These are phyloP conservation scores for Mucor irregularis DNA, from an alignment of 371 early-diverging fungal species.

Conservation along the genomic window DNA sequence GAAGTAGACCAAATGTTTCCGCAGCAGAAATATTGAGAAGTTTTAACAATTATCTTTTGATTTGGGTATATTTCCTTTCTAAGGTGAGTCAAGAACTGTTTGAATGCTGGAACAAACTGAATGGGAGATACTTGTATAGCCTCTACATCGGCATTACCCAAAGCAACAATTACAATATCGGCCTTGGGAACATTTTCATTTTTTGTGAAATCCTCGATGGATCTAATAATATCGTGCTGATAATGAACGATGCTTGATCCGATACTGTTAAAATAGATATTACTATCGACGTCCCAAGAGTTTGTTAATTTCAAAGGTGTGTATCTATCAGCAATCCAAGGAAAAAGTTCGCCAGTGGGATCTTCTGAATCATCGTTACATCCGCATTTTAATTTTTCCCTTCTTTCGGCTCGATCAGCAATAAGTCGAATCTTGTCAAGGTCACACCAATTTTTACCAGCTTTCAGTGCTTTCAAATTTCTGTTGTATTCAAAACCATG, in stretches of 20 bases:
- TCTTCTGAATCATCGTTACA: slow-evolving; percentile 24
- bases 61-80: slow-evolving; percentile 27
- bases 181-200: slow-evolving; percentile 15
- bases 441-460: slow-evolving; percentile 33
- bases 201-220: slow-evolving; percentile 1
- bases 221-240: slow-evolving; percentile 7
- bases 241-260: slow-evolving; percentile 11
- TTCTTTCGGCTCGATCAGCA: background rate
- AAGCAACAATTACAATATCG: slow-evolving; percentile 33
- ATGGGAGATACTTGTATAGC: slow-evolving; percentile 22
- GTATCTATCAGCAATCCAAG: slow-evolving; percentile 35
- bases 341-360: slow-evolving; percentile 19
- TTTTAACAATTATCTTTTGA: slow-evolving; percentile 38
- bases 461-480: slow-evolving; percentile 37
- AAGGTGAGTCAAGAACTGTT: slow-evolving; percentile 15
- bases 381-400: slow-evolving; percentile 14
- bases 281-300: slow-evolving; percentile 34
- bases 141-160: slow-evolving; percentile 40
- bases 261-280: slow-evolving; percentile 32
- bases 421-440: background rate
- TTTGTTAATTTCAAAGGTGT: slow-evolving; percentile 28
- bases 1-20: slow-evolving; percentile 26
- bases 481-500: slow-evolving; percentile 1
- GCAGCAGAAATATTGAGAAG: slow-evolving; percentile 42
- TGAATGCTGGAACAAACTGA: slow-evolving; percentile 24